These are phyloP conservation scores for Podosphaera fusca DNA, from an alignment of 2,329 filamentous ascomycete species.

Conservation along the genomic window DNA sequence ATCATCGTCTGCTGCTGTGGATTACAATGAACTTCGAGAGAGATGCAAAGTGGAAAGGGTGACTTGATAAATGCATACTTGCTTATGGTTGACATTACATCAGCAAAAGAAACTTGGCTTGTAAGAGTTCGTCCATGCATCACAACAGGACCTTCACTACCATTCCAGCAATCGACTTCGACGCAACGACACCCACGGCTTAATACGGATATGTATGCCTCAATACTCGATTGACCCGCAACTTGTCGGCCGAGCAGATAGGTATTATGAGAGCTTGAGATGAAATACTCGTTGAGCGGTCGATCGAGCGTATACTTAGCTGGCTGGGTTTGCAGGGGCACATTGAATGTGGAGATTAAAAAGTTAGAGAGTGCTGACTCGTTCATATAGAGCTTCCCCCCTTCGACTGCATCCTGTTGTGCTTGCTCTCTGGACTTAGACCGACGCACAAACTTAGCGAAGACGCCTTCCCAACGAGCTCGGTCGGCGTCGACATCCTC, in stretches of 20 bases:
- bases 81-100: conserved; percentile 81
- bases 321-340: conserved; percentile 37
- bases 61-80: conserved; percentile 81
- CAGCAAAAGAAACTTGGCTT: conserved; percentile 66
- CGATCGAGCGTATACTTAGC: conserved; percentile 45
- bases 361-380: conserved; percentile 59
- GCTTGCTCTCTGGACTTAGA: conserved; percentile 25
- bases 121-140: conserved; percentile 82
- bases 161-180: conserved; percentile 97
- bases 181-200: conserved; percentile 81
- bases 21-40: conserved; percentile 85
- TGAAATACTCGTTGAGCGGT: conserved; percentile 89
- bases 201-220: conserved; percentile 79
- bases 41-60: conserved; percentile 79
- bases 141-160: conserved; percentile 67
- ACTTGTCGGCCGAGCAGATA: conserved; percentile 85
- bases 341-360: conserved; percentile 51
- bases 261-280: conserved; percentile 96
- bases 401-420: conserved; percentile 20
- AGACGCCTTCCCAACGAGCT: conserved; percentile 46
- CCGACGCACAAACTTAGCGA: conserved; percentile 43
- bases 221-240: conserved; percentile 71
- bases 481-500: conserved; percentile 49
- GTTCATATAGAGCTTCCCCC: conserved; percentile 39
- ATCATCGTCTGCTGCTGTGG: conserved; percentile 63